A percentile compares a stretch with the other conserved stretches of the same genome.
These are phyloP conservation scores for Tuber magnatum DNA, from an alignment of 495 filamentous ascomycete genomes.

Conservation along the genomic window DNA sequence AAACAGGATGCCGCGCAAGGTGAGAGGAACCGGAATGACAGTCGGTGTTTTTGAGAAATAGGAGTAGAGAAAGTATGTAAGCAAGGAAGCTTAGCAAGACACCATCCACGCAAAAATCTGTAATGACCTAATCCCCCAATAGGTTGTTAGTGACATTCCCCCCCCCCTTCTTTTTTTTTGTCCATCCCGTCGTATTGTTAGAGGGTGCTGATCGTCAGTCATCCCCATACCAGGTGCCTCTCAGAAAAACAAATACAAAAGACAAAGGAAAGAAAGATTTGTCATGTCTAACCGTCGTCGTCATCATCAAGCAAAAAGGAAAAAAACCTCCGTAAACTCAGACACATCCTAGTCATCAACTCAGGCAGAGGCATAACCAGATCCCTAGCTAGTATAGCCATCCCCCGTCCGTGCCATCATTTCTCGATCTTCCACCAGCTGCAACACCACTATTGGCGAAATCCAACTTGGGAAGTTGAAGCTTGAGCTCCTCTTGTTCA, in stretches of 20 bases:
- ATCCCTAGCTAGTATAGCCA: slow-evolving; percentile 24
- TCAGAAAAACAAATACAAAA: not conserved
- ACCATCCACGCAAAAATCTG: not conserved
- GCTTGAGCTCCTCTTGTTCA: slow-evolving; percentile 26
- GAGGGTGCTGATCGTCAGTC: not conserved
- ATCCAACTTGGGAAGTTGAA: slow-evolving; percentile 30
- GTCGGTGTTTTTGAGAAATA: not conserved
- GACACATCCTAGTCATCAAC: not conserved
- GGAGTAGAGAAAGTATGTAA: not conserved
- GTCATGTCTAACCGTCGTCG: not conserved
- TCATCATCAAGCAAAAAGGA: not conserved
- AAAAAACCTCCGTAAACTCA: not conserved
- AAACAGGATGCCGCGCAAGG: not conserved
- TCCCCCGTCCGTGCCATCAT: slow-evolving; percentile 11
- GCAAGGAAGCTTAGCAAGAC: not conserved
- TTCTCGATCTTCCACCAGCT: slow-evolving; percentile 6
- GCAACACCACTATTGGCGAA: slow-evolving; percentile 24
- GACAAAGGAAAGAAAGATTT: not conserved
- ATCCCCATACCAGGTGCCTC: not conserved
- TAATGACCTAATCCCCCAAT: not conserved
- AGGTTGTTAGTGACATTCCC: not conserved
- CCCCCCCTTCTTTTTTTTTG: not conserved
- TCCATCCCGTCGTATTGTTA: not conserved
- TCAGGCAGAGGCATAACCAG: not conserved
- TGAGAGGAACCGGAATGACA: not conserved